Evolutionary conservation across 108 stramenopile genomes (phyloP), one percentile per base, ranked within the genome.

Genomic region (Pseudonitzschia multiseries): DNA sequence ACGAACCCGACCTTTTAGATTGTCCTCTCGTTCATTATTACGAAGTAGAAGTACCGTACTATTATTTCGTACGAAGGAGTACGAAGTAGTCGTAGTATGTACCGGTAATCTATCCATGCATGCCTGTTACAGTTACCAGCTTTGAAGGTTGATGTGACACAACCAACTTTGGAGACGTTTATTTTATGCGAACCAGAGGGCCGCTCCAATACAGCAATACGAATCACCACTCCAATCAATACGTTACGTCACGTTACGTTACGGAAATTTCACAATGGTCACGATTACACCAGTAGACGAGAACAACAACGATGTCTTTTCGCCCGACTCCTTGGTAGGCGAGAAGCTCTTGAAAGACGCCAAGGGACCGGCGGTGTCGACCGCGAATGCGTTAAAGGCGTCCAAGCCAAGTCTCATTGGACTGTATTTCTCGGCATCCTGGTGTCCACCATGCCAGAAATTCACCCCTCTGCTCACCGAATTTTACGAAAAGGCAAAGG

Each of bases 391-490:
- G 8, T 61, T 70, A 31, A 75, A 76, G 42, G 43, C 70, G 20
- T 42, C 88, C 32, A 64, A 83, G 13, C 83, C 84, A 36, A 83
- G 87, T 20, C 41, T 90, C n/a, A 72, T 93, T 24, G 71, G 65
- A 2, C 60, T 93, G 51, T 90, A 90, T 72, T 90, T 90, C 68
- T 87, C 87, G 33, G 89, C 80, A 9, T 61, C 43, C 15, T 81
- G 83, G 82, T 83, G 82, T 43, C 78, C 78, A 32, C 91, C 88
- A 13, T 89, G 91, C 80, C 82, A 82, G 60, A 42, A 68, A 42
- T 92, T 92, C 69, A 79, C 86, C 60, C 91, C 91, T 17, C 75
- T 83, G 6, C 74, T 92, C 32, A 77, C 68, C 27, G 78, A 87
- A 26, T 92, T 92, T 57, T 89, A 92, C 81, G 75, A 84, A 9